Evolutionary conservation across 768 basidiomycete species (phyloP).

Genomic region (Paxillus rubicundulus): DNA sequence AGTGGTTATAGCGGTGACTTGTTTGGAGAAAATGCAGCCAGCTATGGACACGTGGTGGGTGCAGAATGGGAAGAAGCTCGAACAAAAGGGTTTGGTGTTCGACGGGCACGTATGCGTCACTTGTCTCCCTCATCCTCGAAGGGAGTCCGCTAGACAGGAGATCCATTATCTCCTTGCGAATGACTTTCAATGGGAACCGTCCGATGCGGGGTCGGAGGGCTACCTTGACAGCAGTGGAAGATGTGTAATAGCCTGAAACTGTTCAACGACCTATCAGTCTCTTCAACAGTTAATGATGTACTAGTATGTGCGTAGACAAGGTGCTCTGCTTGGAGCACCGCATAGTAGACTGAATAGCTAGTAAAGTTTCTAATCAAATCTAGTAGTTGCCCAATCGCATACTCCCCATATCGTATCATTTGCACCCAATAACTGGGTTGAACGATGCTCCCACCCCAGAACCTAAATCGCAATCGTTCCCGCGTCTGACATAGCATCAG

Average conservation of each 20-base stretch:
- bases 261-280: not conserved
- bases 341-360: no score
- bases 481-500: no score
- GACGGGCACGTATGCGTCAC: constrained; percentile 31
- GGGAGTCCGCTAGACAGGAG: constrained; percentile 15
- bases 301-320: not conserved
- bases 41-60: constrained; percentile 36
- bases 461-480: no score
- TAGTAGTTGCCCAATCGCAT: no score
- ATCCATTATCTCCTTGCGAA: constrained; percentile 13
- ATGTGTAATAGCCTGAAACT: constrained; percentile 23
- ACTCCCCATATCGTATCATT: no score
- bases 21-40: constrained; percentile 32
- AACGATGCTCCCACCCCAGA: no score
- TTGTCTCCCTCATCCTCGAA: constrained; percentile 16
- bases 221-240: not conserved
- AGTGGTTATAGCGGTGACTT: constrained; percentile 37
- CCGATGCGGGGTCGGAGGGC: not conserved
- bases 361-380: no score
- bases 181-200: constrained; percentile 1
- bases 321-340: not conserved
- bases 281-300: not conserved
- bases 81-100: constrained; percentile 19
- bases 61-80: constrained; percentile 19
- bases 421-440: no score